Evolutionary conservation across 2,329 filamentous ascomycete species (phyloP).

Genomic region (Fusarium camptoceras): DNA sequence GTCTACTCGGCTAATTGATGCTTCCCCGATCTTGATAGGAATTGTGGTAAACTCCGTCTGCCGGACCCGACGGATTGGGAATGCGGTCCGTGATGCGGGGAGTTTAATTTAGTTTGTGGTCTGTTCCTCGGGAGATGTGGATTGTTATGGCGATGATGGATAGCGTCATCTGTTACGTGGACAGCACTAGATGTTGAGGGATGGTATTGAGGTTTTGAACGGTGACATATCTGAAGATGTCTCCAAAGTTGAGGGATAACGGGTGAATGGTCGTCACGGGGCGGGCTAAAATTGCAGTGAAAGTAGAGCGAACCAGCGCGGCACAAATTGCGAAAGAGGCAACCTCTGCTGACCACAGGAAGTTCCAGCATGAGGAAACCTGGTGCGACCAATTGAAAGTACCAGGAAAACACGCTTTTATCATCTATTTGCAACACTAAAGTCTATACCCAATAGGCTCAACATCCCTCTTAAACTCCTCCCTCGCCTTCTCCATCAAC

Average conservation of each 20-base stretch:
- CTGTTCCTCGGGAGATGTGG: background rate
- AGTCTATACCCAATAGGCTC: conserved; percentile 24
- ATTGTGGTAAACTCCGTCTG: background rate
- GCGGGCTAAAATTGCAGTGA: background rate
- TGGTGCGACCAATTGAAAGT: background rate
- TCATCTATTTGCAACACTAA: background rate
- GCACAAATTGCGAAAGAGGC: no score
- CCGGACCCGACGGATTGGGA: conserved; percentile 3
- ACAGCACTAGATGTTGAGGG: accelerated
- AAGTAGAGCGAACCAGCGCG: no score
- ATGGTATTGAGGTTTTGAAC: accelerated
- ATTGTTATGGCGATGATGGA: background rate
- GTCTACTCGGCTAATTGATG: conserved; percentile 21
- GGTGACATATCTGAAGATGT: accelerated
- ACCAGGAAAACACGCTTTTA: background rate
- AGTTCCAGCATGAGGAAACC: no score
- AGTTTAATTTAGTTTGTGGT: background rate
- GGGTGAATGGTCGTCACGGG: no score
- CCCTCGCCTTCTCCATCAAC: conserved; percentile 14
- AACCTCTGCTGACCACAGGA: no score
- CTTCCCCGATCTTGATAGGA: background rate
- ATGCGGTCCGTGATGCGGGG: background rate
- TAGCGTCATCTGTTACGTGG: background rate
- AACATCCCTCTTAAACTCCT: conserved; percentile 28
- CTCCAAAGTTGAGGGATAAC: no score